Base-by-base conservation (phyloP, 805 yeast genomes). In the Pichia thaimueangensis region DNA sequence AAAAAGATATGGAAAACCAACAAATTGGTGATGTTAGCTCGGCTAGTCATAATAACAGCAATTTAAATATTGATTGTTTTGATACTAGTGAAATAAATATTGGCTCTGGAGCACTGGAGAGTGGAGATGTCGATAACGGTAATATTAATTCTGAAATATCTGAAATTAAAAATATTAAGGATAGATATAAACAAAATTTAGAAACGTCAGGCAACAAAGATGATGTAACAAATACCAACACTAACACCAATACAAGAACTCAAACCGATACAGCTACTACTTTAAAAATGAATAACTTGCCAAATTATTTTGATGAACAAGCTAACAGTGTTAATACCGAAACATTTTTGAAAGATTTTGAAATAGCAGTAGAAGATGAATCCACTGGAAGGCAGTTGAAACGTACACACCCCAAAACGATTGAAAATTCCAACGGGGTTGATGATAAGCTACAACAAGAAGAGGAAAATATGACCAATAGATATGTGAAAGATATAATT, bases 141-240 rank as follows among this genome's bases (percentile, higher is more conserved):
- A 16, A 5, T 15, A n/a, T 24, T 19, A 36, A 24, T 31, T 38
- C 46, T 12, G 45, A 42, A 9, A 21, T 24, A 10, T 28, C 38
- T 13, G 41, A 43, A 24, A 29, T 30, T 22, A 30, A n/a, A 17
- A 38, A 46, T 12, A 38, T 49, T 2, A 40, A 35, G 10, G 34
- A 49, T 21, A 15, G 49, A 27, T 47, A 50, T 22, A 47, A 43
- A 19, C 43, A 39, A 5, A 48, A 46, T 25, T 46, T 48, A 11
- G 42, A 41, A 20, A 30, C 19, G 10, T 31, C 42, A 3, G 34
- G 32, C n/a, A 21, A 23, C 12, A 24, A 21, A 7, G 24, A 43
- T 17, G 22, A 24, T n/a, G 13, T 25, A 11, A 25, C 10, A 23
- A 23, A 10, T 25, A 25, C 10, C 13, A 9, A 25, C 13, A 10